A percentile compares a stretch with the other conserved stretches of the same genome.
Evolutionary conservation across 352 stramenopile species (phyloP).

Genomic region (Pythium aristosporum): DNA sequence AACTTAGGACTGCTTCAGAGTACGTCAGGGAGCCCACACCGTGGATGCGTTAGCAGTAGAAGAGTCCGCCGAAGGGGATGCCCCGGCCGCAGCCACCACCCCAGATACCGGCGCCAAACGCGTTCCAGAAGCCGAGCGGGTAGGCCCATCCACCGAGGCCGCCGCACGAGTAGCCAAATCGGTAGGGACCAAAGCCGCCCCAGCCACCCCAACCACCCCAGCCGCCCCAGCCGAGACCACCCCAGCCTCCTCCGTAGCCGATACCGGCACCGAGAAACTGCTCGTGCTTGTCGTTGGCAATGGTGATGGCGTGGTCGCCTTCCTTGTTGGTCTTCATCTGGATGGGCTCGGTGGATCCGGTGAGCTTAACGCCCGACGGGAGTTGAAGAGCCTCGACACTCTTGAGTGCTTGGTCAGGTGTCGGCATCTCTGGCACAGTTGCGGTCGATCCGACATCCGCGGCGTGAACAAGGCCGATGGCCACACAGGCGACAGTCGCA

Average conservation of each 20-base stretch:
- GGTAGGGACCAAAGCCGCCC: constrained; percentile 4
- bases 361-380: constrained; percentile 1
- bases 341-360: not conserved
- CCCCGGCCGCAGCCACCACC: not conserved
- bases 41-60: constrained; percentile 7
- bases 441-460: not conserved
- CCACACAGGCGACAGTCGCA: constrained; percentile 2
- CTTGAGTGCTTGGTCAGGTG: constrained; percentile 1
- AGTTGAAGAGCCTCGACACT: not conserved
- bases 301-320: constrained; percentile 1
- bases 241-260: too few relatives aligned
- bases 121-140: constrained; percentile 2
- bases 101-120: constrained; percentile 1
- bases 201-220: not conserved
- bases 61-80: constrained; percentile 4
- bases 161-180: constrained; percentile 7
- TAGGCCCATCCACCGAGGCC: not conserved
- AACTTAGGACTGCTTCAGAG: too few relatives aligned
- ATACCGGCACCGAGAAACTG: not conserved
- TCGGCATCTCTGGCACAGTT: not conserved
- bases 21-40: too few relatives aligned
- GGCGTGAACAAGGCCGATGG: not conserved
- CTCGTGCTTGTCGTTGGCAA: constrained; percentile 8
- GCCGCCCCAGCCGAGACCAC: not conserved
- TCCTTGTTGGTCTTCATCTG: constrained; percentile 6